Evolutionary conservation across 805 yeast species (phyloP).

Genomic region (Ogataea sp.): DNA sequence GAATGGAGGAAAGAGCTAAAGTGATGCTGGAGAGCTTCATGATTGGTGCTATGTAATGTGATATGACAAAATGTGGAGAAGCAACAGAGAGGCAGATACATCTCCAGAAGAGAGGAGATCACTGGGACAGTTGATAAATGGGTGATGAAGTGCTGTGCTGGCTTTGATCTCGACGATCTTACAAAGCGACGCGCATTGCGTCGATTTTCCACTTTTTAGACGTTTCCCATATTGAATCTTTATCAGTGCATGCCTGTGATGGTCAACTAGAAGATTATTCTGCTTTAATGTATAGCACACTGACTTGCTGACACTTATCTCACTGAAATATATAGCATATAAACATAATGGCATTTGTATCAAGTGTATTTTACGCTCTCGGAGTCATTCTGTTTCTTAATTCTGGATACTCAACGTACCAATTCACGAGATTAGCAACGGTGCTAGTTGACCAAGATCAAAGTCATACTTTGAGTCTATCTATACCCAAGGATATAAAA

Average conservation of each 20-base stretch:
- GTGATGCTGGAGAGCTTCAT: conserved; percentile 15
- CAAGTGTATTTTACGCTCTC: conserved; percentile 2
- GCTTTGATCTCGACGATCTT: too few species aligned
- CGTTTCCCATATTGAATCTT: too few species aligned
- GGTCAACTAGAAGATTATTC: too few species aligned
- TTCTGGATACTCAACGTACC: conserved; percentile 48
- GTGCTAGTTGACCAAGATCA: conserved; percentile 8
- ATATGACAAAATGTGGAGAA: too few species aligned
- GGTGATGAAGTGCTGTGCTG: not conserved
- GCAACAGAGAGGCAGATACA: too few species aligned
- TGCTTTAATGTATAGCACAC: too few species aligned
- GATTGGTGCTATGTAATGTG: not conserved
- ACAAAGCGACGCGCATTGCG: conserved; percentile 1
- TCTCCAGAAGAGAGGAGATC: too few species aligned
- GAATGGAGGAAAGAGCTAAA: conserved; percentile 8
- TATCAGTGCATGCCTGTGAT: too few species aligned
- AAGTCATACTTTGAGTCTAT: conserved; percentile 2
- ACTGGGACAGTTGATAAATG: too few species aligned
- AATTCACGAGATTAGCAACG: conserved; percentile 34
- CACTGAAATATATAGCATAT: too few species aligned
- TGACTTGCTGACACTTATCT: too few species aligned
- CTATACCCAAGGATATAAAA: conserved; percentile 37
- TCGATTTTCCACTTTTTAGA: not conserved
- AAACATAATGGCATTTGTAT: conserved; percentile 1
- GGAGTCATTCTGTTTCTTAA: conserved; percentile 28